Evolutionary conservation across 1,284 basidiomycete genomes (phyloP), one percentile per base, ranked within the genome.

Genomic region (Fistulina hepatica): DNA sequence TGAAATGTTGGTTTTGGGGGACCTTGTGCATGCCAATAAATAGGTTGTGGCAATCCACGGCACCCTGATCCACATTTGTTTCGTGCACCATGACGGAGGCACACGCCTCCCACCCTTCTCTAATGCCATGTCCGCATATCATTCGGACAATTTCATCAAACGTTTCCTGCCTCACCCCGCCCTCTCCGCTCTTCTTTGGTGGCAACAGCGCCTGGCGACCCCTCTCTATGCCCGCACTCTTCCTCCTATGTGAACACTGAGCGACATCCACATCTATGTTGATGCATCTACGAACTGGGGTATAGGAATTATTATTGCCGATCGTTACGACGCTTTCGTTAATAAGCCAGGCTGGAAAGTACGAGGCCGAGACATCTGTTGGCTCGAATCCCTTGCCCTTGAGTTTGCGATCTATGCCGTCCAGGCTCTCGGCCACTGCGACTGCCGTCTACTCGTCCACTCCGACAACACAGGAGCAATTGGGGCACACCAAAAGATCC

Each of bases 381-480:
- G 61, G 61, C 52, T 57, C 0, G 58, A 61, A 41, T 50, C 40
- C 1, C 34, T 62, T 1, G 57, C 59, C 1, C 32, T 61, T 6
- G 53, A 62, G 37, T 40, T 63, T 1, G 38, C 47, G 3, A 39
- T 55, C 4, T 40, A 39, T 21, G 36, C 47, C 7, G 21, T 60
- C 6, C 50, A 50, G 6, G 34, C 23, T 2, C 3, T 6, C 3
- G 49, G 48, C 9, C 4, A 49, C 12, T 22, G 21, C 1, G 33
- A 57, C 36, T 6, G 20, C 3, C 34, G 46, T n/a, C n/a, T 65
- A 3, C 32, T 55, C 0, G 43, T 67, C 5, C 47, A 56, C 10
- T 57, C 57, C 1, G 62, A 68, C 47, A 67, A 68, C 45, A 43
- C 54, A 27, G 64, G 64, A 2, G 57, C 63, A 3, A 57, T 64